Evolutionary conservation across 148 eudicot species (phyloP), one percentile per base, ranked within the genome.

Genomic region (Polygonum maritimum): DNA sequence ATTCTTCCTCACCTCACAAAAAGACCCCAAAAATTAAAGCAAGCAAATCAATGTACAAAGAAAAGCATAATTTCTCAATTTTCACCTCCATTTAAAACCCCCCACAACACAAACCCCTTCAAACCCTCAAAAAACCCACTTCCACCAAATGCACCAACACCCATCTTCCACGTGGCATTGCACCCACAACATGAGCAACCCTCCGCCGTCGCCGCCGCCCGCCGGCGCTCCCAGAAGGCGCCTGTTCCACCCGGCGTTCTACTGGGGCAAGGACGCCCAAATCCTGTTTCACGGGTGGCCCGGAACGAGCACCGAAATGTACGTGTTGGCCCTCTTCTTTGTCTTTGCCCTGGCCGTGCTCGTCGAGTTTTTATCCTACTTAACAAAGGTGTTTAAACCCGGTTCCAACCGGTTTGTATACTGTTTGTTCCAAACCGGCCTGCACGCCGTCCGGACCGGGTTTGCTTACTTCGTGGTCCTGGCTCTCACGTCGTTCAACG

Each of bases 211-310:
- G 39, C 69, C 69, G 16, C 38, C 69, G 5, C 54, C 63, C 12
- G 63, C 31, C 33, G 38, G 6, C 1, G 36, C 3, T 44, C 71
- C 35, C 71, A 65, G 16, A 16, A 16, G 21, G 44, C 41, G 71
- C 65, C 47, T 82, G 22, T 40, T 69, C 69, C 92, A 88, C 79
- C 54, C 71, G 65, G 74, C 92, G 14, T 88, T 92, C 76, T 92
- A 86, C 72, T 92, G 97, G 97, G 85, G 97, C 13, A 87, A 79
- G 69, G 80, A 87, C 13, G 78, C 86, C 55, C 78, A 85, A 49
- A 52, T 92, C 65, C 81, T 90, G 14, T 92, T 92, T 82, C 73
- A 85, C 14, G 88, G 90, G 8, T 92, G 97, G 94, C 97, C 97
- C 48, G 91, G 89, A 22, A 76, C 79, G 3, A 86, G 84, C 80